These are phyloP conservation scores for Lepidium sativum DNA, from an alignment of 345 rosid species.

Conservation along the genomic window DNA sequence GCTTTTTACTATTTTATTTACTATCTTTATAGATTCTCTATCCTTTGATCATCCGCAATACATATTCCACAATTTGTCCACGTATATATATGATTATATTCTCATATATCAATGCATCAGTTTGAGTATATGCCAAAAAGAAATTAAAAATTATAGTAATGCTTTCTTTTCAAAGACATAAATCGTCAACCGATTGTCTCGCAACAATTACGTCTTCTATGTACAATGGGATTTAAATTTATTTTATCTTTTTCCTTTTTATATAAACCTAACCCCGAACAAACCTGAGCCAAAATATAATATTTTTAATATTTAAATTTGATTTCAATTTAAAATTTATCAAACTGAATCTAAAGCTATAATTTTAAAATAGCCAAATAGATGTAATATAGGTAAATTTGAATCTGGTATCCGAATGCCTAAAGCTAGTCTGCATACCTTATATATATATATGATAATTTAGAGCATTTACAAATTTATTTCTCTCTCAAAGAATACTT, in stretches of 20 bases:
- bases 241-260: too few species aligned
- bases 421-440: too few species aligned
- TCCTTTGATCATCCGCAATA: background rate
- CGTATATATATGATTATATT: background rate
- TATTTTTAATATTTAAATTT: too few species aligned
- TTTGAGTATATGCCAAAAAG: conserved; percentile 19
- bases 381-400: too few species aligned
- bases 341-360: too few species aligned
- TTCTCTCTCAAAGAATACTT: conserved; percentile 11
- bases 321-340: too few species aligned
- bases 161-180: conserved; percentile 1
- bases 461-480: background rate
- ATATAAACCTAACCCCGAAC: background rate
- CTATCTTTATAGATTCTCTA: conserved; percentile 23
- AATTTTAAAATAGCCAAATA: too few species aligned
- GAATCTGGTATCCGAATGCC: too few species aligned
- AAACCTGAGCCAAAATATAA: too few species aligned
- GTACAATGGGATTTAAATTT: background rate
- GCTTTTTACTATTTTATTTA: conserved; percentile 13
- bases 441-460: background rate
- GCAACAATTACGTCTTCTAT: background rate
- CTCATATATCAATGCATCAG: conserved; percentile 14
- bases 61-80: background rate
- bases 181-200: conserved; percentile 22
- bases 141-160: background rate